These are phyloP conservation scores for Sphagnum magellanicum DNA, from an alignment of 228 moss, liverwort and hornwort species.

Conservation along the genomic window DNA sequence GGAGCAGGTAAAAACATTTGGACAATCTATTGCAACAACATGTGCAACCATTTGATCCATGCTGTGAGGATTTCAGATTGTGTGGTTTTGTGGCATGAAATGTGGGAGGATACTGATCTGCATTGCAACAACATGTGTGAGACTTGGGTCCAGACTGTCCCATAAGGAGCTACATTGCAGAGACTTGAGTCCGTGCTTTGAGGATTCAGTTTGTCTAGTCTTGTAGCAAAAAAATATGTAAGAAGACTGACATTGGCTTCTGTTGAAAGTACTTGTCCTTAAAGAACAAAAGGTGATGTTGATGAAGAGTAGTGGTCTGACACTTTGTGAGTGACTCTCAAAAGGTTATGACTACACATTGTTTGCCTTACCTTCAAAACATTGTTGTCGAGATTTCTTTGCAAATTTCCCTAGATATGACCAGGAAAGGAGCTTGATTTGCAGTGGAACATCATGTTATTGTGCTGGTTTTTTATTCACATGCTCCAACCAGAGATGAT, in stretches of 20 bases:
- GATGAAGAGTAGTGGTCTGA: background rate
- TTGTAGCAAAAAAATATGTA: too few relatives aligned
- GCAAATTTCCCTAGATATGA: background rate
- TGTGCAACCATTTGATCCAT: conserved; percentile 5
- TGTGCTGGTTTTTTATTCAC: too few relatives aligned
- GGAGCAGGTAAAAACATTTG: conserved; percentile 26
- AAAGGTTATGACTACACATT: background rate
- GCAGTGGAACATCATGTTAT: background rate
- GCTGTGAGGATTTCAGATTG: background rate
- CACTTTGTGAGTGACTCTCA: background rate
- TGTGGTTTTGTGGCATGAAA: background rate
- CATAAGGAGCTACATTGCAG: background rate
- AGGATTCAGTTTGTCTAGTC: too few relatives aligned
- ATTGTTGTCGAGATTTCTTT: too few relatives aligned
- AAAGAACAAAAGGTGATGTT: too few relatives aligned
- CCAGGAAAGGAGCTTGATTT: background rate
- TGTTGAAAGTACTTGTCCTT: too few relatives aligned
- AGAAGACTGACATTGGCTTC: too few relatives aligned
- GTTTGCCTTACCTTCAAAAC: background rate
- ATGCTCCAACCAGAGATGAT: background rate
- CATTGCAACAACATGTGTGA: background rate
- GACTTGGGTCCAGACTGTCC: background rate
- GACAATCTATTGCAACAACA: background rate
- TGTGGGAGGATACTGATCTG: background rate
- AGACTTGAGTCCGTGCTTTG: background rate